Conservation (phyloP, 2,329 filamentous ascomycete genomes). For the Hypoxylon sp. region DNA sequence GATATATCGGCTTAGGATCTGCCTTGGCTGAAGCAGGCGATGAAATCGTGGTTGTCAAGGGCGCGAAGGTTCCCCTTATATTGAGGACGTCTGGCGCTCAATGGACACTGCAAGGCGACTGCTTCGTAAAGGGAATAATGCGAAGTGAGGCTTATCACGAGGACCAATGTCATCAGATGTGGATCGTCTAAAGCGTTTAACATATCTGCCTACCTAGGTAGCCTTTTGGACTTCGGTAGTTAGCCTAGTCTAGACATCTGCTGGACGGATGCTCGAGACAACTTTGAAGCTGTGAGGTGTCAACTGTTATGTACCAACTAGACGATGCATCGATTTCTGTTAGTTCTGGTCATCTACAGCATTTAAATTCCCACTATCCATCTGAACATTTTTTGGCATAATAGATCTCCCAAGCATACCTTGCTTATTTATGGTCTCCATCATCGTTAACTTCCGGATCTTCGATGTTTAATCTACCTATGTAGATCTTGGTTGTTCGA, state of each 20-base stretch:
- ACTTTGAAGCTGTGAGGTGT: neutral
- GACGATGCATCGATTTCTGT: neutral
- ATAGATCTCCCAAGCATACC: slow-evolving; percentile 25
- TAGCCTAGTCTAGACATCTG: neutral
- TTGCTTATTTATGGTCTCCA: slow-evolving; percentile 15
- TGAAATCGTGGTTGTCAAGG: slow-evolving; percentile 39
- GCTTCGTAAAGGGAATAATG: slow-evolving; percentile 43
- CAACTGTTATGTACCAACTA: neutral
- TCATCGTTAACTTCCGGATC: slow-evolving; percentile 33
- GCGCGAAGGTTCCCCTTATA: slow-evolving; percentile 42
- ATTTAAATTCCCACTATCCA: slow-evolving; percentile 6
- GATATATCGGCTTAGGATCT: slow-evolving; percentile 44
- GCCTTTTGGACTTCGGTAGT: neutral
- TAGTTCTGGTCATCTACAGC: neutral
- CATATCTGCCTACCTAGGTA: neutral
- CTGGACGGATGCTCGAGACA: neutral
- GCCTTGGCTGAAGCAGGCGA: slow-evolving; percentile 40
- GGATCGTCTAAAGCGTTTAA: slow-evolving; percentile 36
- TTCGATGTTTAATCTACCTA: slow-evolving; percentile 22
- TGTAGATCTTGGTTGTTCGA: slow-evolving; percentile 30
- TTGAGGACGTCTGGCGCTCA: slow-evolving; percentile 29
- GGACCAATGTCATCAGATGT: slow-evolving; percentile 36
- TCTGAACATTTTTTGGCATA: slow-evolving; percentile 2
- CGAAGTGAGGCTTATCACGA: slow-evolving; percentile 42
- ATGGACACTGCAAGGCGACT: slow-evolving; percentile 44